These are phyloP conservation scores for Abelmoschus esculentus DNA, from an alignment of 345 rosid species.

Conservation along the genomic window DNA sequence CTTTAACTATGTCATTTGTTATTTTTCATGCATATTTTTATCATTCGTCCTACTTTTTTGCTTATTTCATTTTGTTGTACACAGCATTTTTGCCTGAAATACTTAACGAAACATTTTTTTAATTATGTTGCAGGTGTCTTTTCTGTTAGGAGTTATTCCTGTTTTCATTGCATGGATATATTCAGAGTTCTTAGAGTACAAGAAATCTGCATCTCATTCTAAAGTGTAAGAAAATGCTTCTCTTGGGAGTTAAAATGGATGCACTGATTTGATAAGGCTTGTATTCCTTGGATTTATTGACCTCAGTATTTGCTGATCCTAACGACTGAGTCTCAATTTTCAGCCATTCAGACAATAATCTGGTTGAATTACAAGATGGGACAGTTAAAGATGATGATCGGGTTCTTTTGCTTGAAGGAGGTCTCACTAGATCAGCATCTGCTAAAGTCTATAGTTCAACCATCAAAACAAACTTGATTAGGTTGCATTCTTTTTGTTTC, in stretches of 20 bases:
- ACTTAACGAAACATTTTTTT: slow-evolving; percentile 8
- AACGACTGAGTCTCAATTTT: slow-evolving; percentile 12
- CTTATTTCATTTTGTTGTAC: not conserved
- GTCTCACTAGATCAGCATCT: slow-evolving; percentile 72
- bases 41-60: too few species aligned
- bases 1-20: not conserved
- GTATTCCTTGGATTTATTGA: not conserved
- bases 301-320: slow-evolving; percentile 11
- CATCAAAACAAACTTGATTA: slow-evolving; percentile 60
- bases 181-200: slow-evolving; percentile 43
- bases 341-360: slow-evolving; percentile 89
- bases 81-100: not conserved
- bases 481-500: slow-evolving; percentile 31
- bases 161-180: slow-evolving; percentile 80
- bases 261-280: slow-evolving; percentile 8
- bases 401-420: slow-evolving; percentile 83
- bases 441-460: slow-evolving; percentile 52
- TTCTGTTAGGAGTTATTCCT: slow-evolving; percentile 76
- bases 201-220: not conserved
- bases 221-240: slow-evolving; percentile 47
- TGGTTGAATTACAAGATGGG: slow-evolving; percentile 61
- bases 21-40: too few species aligned
- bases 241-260: not conserved
- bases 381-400: slow-evolving; percentile 67
- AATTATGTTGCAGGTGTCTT: slow-evolving; percentile 61